Conservation (phyloP, 1,284 basidiomycete species). For the Cutaneotrichosporon mucoides region DNA sequence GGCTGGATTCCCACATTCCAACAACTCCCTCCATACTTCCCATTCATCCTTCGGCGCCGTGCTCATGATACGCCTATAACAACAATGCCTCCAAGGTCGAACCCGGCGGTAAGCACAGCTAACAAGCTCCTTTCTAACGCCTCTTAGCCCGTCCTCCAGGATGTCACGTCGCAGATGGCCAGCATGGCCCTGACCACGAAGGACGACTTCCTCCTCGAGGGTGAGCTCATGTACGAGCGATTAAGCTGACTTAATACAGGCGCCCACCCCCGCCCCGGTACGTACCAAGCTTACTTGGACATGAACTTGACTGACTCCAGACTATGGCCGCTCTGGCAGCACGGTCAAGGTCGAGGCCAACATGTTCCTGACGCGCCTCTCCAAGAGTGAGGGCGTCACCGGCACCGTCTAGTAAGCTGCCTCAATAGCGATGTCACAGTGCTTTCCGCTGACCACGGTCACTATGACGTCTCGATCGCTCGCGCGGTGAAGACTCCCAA, state of each 20-base stretch:
- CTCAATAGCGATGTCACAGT: no score
- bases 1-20: no score
- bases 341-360: constrained; percentile 40
- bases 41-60: no score
- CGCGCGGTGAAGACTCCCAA: constrained; percentile 14
- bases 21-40: no score
- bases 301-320: constrained; percentile 7
- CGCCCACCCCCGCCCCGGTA: constrained; percentile 17
- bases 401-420: constrained; percentile 27
- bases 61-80: no score
- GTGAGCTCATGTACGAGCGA: constrained; percentile 1
- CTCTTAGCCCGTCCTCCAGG: background rate
- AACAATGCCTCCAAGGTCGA: background rate
- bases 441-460: constrained; percentile 14
- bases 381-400: constrained; percentile 14
- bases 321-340: constrained; percentile 35
- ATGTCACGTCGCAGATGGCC: background rate
- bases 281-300: background rate
- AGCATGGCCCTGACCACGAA: background rate
- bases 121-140: background rate
- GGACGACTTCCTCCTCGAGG: constrained; percentile 11
- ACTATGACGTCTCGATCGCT: constrained; percentile 16
- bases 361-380: constrained; percentile 41
- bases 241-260: constrained; percentile 5
- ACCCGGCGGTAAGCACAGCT: background rate